Percentiles rank a stretch among this genome's conserved stretches.
Conservation (phyloP, 805 yeast genomes). For the Scheffersomyces stipitis region DNA sequence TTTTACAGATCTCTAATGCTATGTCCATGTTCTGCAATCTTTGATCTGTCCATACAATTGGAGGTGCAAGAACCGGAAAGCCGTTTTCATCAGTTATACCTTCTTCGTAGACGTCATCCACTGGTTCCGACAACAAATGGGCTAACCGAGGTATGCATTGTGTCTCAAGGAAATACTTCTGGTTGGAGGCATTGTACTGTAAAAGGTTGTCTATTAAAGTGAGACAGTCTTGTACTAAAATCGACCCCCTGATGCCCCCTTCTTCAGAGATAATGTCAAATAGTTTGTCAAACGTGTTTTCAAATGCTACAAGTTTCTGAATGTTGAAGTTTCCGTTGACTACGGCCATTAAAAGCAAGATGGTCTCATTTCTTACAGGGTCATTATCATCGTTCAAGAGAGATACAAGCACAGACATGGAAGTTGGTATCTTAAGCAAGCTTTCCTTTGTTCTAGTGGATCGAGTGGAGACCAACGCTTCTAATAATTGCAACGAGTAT, state of each 20-base stretch:
- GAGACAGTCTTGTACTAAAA: slow-evolving; percentile 89
- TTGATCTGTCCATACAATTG: slow-evolving; percentile 77
- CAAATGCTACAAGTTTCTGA: slow-evolving; percentile 92
- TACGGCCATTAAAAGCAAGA: slow-evolving; percentile 77
- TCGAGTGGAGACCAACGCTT: slow-evolving; percentile 78
- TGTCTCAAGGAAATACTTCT: slow-evolving; percentile 82
- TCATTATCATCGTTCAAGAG: slow-evolving; percentile 56
- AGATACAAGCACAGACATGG: slow-evolving; percentile 70
- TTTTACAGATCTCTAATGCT: slow-evolving; percentile 67
- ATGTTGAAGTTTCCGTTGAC: slow-evolving; percentile 80
- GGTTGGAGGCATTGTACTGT: slow-evolving; percentile 85
- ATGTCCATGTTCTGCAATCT: slow-evolving; percentile 63
- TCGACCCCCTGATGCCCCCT: slow-evolving; percentile 86
- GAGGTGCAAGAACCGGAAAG: slow-evolving; percentile 18
- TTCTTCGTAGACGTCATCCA: slow-evolving; percentile 33
- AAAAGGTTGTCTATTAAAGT: slow-evolving; percentile 70
- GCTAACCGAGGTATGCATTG: slow-evolving; percentile 71
- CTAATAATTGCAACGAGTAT: slow-evolving; percentile 81
- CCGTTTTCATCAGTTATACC: slow-evolving; percentile 16
- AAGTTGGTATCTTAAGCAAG: slow-evolving; percentile 70
- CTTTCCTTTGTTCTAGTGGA: slow-evolving; percentile 71
- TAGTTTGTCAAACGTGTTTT: slow-evolving; percentile 81
- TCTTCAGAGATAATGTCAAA: slow-evolving; percentile 81
- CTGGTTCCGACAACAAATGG: slow-evolving; percentile 60
- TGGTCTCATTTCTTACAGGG: slow-evolving; percentile 86